phyloP scores from a whole-genome alignment of 345 rosid species.

The Populus nigra region DNA sequence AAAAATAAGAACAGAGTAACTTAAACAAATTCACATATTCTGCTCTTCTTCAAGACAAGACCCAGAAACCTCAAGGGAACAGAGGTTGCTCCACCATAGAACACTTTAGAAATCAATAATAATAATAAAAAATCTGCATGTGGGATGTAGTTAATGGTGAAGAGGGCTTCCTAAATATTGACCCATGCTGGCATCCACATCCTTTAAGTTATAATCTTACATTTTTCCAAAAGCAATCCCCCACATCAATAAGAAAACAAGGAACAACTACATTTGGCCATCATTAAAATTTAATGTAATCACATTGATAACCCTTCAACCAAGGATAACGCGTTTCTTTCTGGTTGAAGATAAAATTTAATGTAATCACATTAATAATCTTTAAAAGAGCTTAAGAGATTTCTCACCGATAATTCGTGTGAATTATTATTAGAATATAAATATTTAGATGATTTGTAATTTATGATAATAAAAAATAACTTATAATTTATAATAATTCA shows the following conservation, averaged over 20 bases:
- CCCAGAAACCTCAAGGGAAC: too few species aligned
- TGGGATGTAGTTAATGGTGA: neutral
- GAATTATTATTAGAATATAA: accelerated
- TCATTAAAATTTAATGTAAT: too few species aligned
- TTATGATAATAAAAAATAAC: accelerated
- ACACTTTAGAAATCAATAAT: neutral
- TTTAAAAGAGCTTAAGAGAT: too few species aligned
- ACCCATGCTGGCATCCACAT: neutral
- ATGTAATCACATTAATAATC: too few species aligned
- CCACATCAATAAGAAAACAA: neutral
- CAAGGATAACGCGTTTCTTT: too few species aligned
- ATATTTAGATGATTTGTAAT: accelerated
- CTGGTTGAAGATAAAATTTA: too few species aligned
- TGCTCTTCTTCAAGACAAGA: neutral
- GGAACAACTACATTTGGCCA: too few species aligned
- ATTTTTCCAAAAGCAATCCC: neutral
- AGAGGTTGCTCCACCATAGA: neutral
- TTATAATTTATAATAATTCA: accelerated
- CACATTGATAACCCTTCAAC: too few species aligned
- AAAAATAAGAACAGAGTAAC: neutral
- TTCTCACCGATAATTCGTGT: accelerated
- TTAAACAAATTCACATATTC: neutral
- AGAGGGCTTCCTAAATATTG: neutral
- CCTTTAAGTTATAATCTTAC: neutral
- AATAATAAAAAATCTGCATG: neutral